These are phyloP conservation scores for Warburgia ugandensis DNA, from an alignment of 164 flowering plant species.

Conservation along the genomic window DNA sequence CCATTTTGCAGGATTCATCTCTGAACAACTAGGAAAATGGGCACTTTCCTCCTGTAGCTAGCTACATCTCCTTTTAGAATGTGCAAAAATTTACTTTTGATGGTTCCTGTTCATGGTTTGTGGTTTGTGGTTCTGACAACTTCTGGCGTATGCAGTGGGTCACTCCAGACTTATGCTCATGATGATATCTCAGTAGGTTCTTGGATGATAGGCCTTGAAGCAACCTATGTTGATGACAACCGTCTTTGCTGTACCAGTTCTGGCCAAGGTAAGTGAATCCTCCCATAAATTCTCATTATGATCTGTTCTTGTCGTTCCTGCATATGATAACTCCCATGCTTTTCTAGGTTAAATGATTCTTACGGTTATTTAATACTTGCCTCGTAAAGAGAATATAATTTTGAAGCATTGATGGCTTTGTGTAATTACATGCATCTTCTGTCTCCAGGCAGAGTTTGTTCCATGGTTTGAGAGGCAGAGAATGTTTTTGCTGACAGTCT, in stretches of 20 bases:
- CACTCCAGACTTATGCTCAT: conserved; percentile 77
- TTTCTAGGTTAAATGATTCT: not conserved
- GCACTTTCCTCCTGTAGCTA: too few species aligned
- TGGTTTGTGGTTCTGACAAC: not conserved
- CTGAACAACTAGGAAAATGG: too few species aligned
- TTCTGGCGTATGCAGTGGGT: conserved; percentile 53
- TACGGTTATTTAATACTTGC: too few species aligned
- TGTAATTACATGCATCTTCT: conserved; percentile 1
- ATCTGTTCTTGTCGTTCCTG: not conserved
- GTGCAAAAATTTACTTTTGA: too few species aligned
- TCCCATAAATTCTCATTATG: not conserved
- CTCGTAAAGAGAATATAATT: too few species aligned
- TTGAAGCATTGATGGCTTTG: not conserved
- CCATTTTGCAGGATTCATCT: too few species aligned
- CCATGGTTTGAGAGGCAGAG: conserved; percentile 29
- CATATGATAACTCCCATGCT: not conserved
- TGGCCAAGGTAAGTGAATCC: conserved; percentile 49
- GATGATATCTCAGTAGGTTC: conserved; percentile 91
- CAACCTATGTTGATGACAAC: conserved; percentile 81
- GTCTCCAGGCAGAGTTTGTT: conserved; percentile 63
- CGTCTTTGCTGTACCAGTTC: conserved; percentile 78
- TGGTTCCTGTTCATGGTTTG: not conserved
- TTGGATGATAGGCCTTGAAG: conserved; percentile 95
- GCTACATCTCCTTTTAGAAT: too few species aligned
- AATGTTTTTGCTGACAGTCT: too few species aligned